phyloP scores from a whole-genome alignment of 2,329 filamentous ascomycete genomes.

The Paecilomyces niveus region DNA sequence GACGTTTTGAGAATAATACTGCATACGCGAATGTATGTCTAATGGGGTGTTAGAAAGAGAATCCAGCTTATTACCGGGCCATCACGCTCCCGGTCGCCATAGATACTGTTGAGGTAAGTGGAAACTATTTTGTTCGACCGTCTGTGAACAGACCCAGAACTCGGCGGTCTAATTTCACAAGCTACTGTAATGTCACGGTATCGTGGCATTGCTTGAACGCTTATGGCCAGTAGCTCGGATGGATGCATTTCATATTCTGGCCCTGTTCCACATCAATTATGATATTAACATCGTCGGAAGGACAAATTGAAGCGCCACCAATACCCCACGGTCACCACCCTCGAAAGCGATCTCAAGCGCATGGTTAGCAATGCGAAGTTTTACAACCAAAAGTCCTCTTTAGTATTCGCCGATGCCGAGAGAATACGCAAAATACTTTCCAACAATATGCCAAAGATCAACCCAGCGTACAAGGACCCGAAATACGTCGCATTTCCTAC shows the following conservation, averaged over 20 bases:
- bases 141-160: neutral
- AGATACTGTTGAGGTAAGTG: conserved; percentile 61
- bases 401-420: conserved; percentile 76
- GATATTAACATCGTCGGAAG: conserved; percentile 18
- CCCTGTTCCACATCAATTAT: neutral
- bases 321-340: conserved; percentile 62
- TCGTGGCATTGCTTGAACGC: neutral
- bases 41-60: conserved; percentile 36
- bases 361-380: conserved; percentile 84
- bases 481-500: conserved; percentile 67
- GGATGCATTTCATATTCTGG: neutral
- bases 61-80: conserved; percentile 69
- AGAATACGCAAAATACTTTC: conserved; percentile 77
- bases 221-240: neutral
- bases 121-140: neutral
- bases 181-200: neutral
- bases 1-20: neutral
- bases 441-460: conserved; percentile 80
- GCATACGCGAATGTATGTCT: neutral
- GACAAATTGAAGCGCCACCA: conserved; percentile 60
- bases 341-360: conserved; percentile 81
- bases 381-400: conserved; percentile 66
- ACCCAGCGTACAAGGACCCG: conserved; percentile 68
- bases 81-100: conserved; percentile 75
- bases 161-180: neutral